phyloP scores from a whole-genome alignment of 2,329 filamentous ascomycete species.

The Zymoseptoria tritici region DNA sequence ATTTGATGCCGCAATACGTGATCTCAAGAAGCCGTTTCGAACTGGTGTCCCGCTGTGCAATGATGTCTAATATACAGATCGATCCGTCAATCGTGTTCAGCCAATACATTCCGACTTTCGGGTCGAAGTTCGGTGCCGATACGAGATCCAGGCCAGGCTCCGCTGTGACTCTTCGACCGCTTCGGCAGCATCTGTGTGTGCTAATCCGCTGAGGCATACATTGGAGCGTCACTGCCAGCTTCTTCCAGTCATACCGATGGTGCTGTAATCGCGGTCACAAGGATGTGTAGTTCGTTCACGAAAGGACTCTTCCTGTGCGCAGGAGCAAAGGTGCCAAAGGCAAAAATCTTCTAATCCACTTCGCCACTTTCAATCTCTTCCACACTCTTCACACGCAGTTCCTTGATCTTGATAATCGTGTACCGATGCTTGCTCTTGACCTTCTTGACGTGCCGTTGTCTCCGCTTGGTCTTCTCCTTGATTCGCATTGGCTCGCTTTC shows the following conservation, averaged over 20 bases:
- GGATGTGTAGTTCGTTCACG: not conserved
- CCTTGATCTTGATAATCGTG: conserved; percentile 77
- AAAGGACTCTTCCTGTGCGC: too few relatives aligned
- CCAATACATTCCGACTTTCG: too few relatives aligned
- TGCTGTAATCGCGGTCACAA: not conserved
- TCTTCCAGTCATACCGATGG: not conserved
- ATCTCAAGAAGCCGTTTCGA: too few relatives aligned
- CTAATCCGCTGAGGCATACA: not conserved
- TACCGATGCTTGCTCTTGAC: conserved; percentile 86
- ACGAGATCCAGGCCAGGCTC: not conserved
- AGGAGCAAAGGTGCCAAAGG: not conserved
- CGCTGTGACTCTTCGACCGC: not conserved
- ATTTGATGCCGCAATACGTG: too few relatives aligned
- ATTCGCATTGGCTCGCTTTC: conserved; percentile 60
- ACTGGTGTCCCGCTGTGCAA: too few relatives aligned
- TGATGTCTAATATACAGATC: too few relatives aligned
- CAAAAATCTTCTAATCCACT: not conserved
- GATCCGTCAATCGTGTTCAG: too few relatives aligned
- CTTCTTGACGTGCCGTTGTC: conserved; percentile 58
- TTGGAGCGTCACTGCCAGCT: not conserved
- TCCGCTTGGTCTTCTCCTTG: conserved; percentile 56
- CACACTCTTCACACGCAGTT: conserved; percentile 60
- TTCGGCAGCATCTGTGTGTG: not conserved
- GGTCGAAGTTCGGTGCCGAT: not conserved
- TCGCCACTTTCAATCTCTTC: conserved; percentile 45